Percentiles rank a stretch among this genome's conserved stretches.
Conservation (phyloP, 305 asterid species). For the Fraxinus floribunda region DNA sequence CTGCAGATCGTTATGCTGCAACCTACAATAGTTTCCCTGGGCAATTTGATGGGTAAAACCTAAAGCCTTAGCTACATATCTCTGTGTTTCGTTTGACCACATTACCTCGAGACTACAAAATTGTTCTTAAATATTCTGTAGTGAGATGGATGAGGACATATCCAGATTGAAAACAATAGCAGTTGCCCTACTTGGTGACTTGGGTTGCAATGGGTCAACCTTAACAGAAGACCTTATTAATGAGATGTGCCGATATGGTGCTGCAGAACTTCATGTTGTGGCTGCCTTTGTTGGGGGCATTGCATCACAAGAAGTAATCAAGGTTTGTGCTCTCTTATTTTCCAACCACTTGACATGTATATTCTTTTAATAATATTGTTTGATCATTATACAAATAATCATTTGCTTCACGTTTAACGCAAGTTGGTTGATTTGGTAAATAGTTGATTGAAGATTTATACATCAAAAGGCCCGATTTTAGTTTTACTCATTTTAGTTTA, state of each 20-base stretch:
- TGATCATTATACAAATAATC: not conserved
- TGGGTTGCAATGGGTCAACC: constrained; percentile 80
- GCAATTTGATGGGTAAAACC: constrained; percentile 76
- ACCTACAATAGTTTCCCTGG: constrained; percentile 85
- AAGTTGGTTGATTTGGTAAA: too few species aligned
- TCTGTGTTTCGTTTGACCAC: not conserved
- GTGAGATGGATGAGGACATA: constrained; percentile 94
- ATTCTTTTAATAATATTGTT: not conserved
- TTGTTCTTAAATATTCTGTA: constrained; percentile 33
- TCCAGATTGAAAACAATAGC: constrained; percentile 86
- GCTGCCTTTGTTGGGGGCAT: constrained; percentile 91
- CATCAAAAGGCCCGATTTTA: too few species aligned
- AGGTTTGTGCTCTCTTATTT: constrained; percentile 47
- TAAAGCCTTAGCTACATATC: constrained; percentile 13
- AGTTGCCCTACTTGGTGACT: constrained; percentile 63
- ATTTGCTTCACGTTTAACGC: not conserved
- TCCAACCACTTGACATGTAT: not conserved
- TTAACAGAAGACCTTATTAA: constrained; percentile 84
- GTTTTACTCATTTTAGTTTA: too few species aligned
- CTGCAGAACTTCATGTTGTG: constrained; percentile 91
- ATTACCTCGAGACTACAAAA: constrained; percentile 13
- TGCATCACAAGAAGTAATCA: constrained; percentile 95
- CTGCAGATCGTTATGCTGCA: constrained; percentile 86
- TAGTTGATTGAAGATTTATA: too few species aligned
- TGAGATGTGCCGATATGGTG: constrained; percentile 96